Evolutionary conservation across 2,329 filamentous ascomycete genomes (phyloP).

Genomic region (Colletotrichum sp.): DNA sequence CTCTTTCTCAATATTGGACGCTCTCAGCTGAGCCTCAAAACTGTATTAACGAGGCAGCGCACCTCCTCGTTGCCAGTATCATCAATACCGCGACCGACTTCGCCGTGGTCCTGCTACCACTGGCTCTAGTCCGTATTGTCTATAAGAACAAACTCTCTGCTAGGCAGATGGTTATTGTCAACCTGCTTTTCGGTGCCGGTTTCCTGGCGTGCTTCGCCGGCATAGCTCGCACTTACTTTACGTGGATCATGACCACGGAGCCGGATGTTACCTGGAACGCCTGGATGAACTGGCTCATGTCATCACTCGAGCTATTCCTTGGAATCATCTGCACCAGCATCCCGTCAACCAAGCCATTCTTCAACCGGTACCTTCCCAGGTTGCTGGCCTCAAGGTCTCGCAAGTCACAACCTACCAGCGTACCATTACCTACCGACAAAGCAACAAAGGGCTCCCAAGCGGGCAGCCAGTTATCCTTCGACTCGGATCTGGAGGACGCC

Average conservation of each 20-base stretch:
- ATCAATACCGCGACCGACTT: conserved; percentile 67
- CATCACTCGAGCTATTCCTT: conserved; percentile 45
- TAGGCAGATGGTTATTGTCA: conserved; percentile 51
- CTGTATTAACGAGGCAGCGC: conserved; percentile 54
- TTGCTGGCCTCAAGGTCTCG: conserved; percentile 23
- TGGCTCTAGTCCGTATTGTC: conserved; percentile 44
- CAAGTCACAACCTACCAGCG: not conserved
- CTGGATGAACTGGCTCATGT: conserved; percentile 39
- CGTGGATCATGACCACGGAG: conserved; percentile 31
- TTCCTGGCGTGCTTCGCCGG: conserved; percentile 49
- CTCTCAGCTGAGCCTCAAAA: conserved; percentile 35
- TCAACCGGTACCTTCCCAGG: conserved; percentile 38
- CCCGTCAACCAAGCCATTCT: conserved; percentile 50
- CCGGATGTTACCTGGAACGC: conserved; percentile 41
- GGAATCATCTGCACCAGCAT: conserved; percentile 51
- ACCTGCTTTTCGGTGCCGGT: conserved; percentile 54
- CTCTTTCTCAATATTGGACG: conserved; percentile 43
- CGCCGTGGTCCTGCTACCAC: conserved; percentile 56
- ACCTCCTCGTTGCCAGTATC: conserved; percentile 59
- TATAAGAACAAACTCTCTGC: conserved; percentile 44
- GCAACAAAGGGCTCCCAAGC: not conserved
- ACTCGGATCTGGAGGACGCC: not conserved
- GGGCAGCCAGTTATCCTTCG: not conserved
- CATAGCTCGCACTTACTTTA: conserved; percentile 40
- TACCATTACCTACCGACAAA: not conserved